phyloP scores from a whole-genome alignment of 2,329 filamentous ascomycete genomes.

The Stagonosporopsis vannaccii region DNA sequence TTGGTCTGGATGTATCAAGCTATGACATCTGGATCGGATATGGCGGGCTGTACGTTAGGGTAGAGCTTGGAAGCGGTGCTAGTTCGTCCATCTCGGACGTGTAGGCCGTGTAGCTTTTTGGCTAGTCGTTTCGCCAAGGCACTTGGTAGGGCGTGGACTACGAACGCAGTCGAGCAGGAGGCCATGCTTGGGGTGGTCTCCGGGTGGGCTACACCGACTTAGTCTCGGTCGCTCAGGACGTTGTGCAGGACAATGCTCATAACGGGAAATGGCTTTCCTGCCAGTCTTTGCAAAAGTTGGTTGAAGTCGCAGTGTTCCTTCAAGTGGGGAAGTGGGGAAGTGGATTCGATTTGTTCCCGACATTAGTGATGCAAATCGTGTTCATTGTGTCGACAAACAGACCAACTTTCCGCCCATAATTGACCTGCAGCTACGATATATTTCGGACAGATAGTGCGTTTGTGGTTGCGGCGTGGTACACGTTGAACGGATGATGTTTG shows the following conservation, averaged over 20 bases:
- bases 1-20: background rate
- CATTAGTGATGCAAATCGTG: background rate
- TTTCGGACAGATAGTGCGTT: background rate
- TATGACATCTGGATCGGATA: background rate
- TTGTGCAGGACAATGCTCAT: background rate
- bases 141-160: background rate
- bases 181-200: background rate
- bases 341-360: background rate
- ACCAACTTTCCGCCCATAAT: background rate
- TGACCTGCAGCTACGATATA: background rate
- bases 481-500: background rate
- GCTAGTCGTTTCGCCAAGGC: background rate
- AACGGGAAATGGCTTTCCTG: background rate
- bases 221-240: background rate
- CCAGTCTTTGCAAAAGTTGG: too few relatives aligned
- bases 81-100: background rate
- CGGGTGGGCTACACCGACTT: too few relatives aligned
- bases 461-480: background rate
- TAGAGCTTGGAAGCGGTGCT: background rate
- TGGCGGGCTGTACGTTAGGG: background rate
- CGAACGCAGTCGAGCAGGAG: background rate
- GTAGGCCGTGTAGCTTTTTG: background rate
- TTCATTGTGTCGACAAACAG: background rate
- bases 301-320: too few relatives aligned
- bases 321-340: background rate